A percentile compares a stretch with the other conserved stretches of the same genome.
Conservation (phyloP, 78 protist species). For the Dictyostelium capitatum region DNA sequence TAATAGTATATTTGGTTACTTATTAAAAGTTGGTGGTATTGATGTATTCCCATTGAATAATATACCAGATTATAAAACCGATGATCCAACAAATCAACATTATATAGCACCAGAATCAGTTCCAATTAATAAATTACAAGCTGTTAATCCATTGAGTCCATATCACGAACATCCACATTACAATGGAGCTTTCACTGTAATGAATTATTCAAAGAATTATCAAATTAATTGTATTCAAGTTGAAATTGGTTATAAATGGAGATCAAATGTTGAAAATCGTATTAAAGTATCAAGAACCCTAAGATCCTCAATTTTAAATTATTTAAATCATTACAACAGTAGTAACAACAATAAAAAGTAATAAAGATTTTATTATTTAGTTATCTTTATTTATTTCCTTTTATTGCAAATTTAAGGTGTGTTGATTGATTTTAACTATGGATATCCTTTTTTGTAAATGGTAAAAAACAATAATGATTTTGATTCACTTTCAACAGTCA, state of each 20-base stretch:
- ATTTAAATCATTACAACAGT: not conserved
- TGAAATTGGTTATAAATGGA: slow-evolving; percentile 36
- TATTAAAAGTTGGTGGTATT: not conserved
- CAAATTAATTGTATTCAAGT: slow-evolving; percentile 52
- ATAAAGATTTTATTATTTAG: not conserved
- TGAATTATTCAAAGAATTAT: not conserved
- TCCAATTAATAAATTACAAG: not conserved
- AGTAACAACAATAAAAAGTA: not conserved
- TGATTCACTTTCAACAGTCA: too few species aligned
- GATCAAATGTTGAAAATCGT: not conserved
- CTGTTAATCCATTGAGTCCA: not conserved
- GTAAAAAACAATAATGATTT: too few species aligned
- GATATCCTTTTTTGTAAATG: too few species aligned
- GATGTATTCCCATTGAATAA: slow-evolving; percentile 31
- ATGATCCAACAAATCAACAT: not conserved
- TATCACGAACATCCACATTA: slow-evolving; percentile 46
- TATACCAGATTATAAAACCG: not conserved
- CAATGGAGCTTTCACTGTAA: slow-evolving; percentile 56
- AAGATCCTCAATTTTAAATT: slow-evolving; percentile 42
- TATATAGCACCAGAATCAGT: not conserved
- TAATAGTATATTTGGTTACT: slow-evolving; percentile 39
- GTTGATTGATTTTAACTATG: too few species aligned
- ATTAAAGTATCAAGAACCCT: not conserved
- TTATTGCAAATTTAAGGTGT: too few species aligned
- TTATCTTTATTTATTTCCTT: not conserved